A percentile compares a stretch with the other conserved stretches of the same genome.
Evolutionary conservation across 306 rosid genomes (phyloP).

Genomic region (Canavalia gladiata): DNA sequence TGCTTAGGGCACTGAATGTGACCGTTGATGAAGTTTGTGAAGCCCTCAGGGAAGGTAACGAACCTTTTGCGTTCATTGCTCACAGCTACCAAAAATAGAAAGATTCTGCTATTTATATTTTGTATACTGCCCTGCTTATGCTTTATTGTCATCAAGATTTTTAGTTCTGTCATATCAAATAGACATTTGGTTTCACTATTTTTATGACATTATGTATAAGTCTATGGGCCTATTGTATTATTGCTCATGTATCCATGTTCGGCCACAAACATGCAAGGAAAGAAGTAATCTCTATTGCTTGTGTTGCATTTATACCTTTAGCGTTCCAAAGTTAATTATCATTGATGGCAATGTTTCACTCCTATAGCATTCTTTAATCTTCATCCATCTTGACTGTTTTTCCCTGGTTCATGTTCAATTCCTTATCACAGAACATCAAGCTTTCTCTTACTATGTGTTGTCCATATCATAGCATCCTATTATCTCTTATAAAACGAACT

Average conservation of each 20-base stretch:
- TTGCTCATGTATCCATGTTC: background rate
- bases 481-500: background rate
- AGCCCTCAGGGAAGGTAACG: conserved; percentile 84
- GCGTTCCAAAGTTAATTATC: background rate
- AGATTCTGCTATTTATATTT: background rate
- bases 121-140: background rate
- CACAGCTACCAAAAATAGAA: background rate
- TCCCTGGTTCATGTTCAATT: background rate
- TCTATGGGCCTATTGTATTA: background rate
- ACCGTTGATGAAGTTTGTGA: conserved; percentile 90
- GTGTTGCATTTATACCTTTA: background rate
- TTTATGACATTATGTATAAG: background rate
- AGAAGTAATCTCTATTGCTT: background rate
- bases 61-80: conserved; percentile 19
- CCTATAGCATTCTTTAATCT: background rate
- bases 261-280: background rate
- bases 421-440: background rate
- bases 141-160: background rate
- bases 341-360: background rate
- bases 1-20: conserved; percentile 85
- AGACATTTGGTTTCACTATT: background rate
- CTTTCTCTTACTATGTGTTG: background rate
- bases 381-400: conserved; percentile 13
- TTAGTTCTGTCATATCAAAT: background rate
- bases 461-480: background rate